Evolutionary conservation across 2,329 filamentous ascomycete species (phyloP).

Genomic region (Stromatinia cepivora): DNA sequence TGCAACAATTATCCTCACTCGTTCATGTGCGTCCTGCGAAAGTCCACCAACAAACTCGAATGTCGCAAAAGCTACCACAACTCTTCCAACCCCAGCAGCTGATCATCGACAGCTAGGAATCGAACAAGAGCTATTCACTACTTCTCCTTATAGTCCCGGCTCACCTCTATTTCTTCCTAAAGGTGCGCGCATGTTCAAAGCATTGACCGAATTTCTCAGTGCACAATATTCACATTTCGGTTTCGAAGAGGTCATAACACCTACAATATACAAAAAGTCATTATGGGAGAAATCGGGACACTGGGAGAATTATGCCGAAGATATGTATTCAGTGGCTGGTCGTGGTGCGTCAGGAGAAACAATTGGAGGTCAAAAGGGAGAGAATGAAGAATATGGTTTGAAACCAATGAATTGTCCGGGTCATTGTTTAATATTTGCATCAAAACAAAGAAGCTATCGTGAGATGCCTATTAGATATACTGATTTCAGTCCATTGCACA

Average conservation of each 20-base stretch:
- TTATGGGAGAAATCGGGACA: slow-evolving; percentile 86
- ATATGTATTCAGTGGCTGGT: slow-evolving; percentile 82
- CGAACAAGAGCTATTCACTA: slow-evolving; percentile 76
- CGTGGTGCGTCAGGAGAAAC: slow-evolving; percentile 36
- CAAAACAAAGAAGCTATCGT: slow-evolving; percentile 70
- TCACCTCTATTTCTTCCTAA: slow-evolving; percentile 83
- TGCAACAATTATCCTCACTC: slow-evolving; percentile 29
- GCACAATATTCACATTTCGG: slow-evolving; percentile 83
- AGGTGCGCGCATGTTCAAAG: slow-evolving; percentile 80
- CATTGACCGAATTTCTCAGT: slow-evolving; percentile 77
- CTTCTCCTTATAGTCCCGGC: slow-evolving; percentile 76
- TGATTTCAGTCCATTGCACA: slow-evolving; percentile 83
- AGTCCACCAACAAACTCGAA: slow-evolving; percentile 22
- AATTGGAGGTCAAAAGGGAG: slow-evolving; percentile 49
- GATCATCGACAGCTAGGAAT: slow-evolving; percentile 62
- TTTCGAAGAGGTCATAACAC: slow-evolving; percentile 85
- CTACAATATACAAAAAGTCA: slow-evolving; percentile 86
- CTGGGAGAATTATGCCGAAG: slow-evolving; percentile 85
- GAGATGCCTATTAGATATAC: slow-evolving; percentile 82
- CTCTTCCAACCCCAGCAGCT: slow-evolving; percentile 33
- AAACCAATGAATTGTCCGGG: slow-evolving; percentile 95
- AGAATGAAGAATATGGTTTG: slow-evolving; percentile 73
- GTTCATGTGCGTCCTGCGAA: slow-evolving; percentile 41
- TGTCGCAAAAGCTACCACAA: slow-evolving; percentile 4
- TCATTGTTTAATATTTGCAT: slow-evolving; percentile 81